Conservation (phyloP, 495 filamentous ascomycete genomes). For the Trichoderma virens region DNA sequence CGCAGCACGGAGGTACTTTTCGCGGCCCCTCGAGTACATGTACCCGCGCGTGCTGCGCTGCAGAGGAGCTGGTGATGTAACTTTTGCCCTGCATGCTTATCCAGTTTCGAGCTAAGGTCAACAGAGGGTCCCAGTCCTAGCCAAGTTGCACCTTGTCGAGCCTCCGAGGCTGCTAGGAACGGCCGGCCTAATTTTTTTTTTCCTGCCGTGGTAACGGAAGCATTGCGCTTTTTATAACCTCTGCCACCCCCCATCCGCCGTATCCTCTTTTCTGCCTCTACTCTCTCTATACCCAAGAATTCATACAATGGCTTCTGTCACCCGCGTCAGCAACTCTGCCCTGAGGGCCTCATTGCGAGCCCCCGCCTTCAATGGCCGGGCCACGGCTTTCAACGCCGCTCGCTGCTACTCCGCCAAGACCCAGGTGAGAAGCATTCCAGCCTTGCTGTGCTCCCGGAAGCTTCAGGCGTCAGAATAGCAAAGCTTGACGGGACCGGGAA, state of each 20-base stretch:
- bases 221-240: conserved; percentile 11
- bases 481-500: not conserved
- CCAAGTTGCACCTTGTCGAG: not conserved
- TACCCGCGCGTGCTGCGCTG: no score
- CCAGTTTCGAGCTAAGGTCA: not conserved
- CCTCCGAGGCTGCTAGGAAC: conserved; percentile 4
- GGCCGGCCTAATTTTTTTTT: conserved; percentile 15
- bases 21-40: no score
- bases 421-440: conserved; percentile 50
- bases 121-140: not conserved
- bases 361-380: conserved; percentile 51
- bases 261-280: conserved; percentile 29
- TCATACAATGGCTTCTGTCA: conserved; percentile 63
- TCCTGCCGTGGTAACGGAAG: not conserved
- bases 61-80: conserved; percentile 4
- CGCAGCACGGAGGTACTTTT: not conserved
- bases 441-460: not conserved
- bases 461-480: not conserved
- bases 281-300: conserved; percentile 19
- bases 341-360: conserved; percentile 63
- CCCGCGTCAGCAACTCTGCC: conserved; percentile 67
- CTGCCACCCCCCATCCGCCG: conserved; percentile 16
- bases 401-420: conserved; percentile 88
- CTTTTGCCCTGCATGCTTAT: not conserved
- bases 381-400: conserved; percentile 69